Base-by-base conservation (phyloP, 192 early-diverging fungal genomes). In the Entomortierella chlamydospora region DNA sequence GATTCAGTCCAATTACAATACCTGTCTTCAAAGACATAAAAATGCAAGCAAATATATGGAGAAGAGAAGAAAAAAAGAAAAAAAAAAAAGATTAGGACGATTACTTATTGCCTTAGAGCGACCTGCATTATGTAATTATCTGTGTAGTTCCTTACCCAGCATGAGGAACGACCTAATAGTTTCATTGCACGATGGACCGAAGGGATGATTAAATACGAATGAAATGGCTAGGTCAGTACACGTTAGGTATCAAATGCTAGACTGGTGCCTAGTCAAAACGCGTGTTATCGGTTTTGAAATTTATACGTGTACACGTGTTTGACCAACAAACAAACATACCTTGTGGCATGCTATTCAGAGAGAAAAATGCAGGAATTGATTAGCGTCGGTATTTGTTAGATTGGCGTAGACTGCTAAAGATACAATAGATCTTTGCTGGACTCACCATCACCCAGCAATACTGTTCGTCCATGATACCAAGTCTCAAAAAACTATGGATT, bases 371-470 rank as follows among this genome's bases (percentile, higher is more conserved):
- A 62, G 11, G 20, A 49, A 49, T 33, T 29, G 34, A 25, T 55
- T n/a, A n/a, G n/a, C n/a, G n/a, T n/a, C n/a, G n/a, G n/a, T n/a
- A n/a, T n/a, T n/a, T n/a, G n/a, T n/a, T n/a, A n/a, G n/a, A n/a
- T n/a, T n/a, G n/a, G n/a, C n/a, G n/a, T n/a, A n/a, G n/a, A n/a
- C n/a, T n/a, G n/a, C n/a, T n/a, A n/a, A n/a, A n/a, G n/a, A n/a
- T n/a, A n/a, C n/a, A n/a, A n/a, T n/a, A n/a, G n/a, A n/a, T n/a
- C n/a, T n/a, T n/a, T n/a, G n/a, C n/a, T n/a, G n/a, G n/a, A n/a
- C n/a, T 72, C 68, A 76, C 73, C 73, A 68, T 76, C 73, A 18
- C 73, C 73, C 30, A 76, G 53, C 4, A 76, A 60, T 43, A 76
- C 73, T 20, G 53, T 56, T 9, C 73, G 73, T 13, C 56, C n/a